Conservation (phyloP, 306 rosid genomes). For the Cucumis hystrix region DNA sequence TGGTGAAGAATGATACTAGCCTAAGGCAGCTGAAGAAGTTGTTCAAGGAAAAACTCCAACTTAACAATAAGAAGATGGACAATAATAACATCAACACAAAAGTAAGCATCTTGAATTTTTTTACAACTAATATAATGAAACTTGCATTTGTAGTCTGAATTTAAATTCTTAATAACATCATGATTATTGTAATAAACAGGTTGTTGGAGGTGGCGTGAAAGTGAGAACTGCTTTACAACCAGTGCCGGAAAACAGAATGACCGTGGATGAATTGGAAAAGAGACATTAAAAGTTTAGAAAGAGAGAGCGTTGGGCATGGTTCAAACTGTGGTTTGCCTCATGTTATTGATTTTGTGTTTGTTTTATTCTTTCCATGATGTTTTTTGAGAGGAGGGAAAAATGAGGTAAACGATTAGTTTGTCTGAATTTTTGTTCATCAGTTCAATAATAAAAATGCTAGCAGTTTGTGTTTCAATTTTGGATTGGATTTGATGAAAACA, state of each 20-base stretch:
- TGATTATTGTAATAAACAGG: constrained; percentile 9
- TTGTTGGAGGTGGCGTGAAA: constrained; percentile 14
- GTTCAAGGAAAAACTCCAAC: constrained; percentile 15
- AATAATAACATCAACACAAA: neutral
- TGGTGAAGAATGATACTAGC: constrained; percentile 9
- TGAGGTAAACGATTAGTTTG: constrained; percentile 5
- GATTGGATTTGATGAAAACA: too few relatives aligned
- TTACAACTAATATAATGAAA: too few relatives aligned
- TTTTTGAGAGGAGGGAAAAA: neutral
- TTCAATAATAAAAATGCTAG: neutral
- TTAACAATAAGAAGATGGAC: neutral
- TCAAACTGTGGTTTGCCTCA: constrained; percentile 25
- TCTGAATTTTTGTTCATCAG: neutral
- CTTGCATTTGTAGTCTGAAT: neutral
- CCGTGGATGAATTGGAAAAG: constrained; percentile 2
- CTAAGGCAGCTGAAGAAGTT: constrained; percentile 36
- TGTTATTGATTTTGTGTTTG: neutral
- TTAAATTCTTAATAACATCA: neutral
- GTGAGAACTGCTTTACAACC: constrained; percentile 61
- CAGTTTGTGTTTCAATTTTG: too few relatives aligned
- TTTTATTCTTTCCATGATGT: neutral
- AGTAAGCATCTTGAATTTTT: constrained; percentile 11
- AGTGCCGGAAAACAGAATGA: constrained; percentile 39
- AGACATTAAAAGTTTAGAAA: neutral
- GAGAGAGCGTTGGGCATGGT: neutral